Evolutionary conservation across 129 eudicot species (phyloP).

Genomic region (Heracleum sosnowskyi): DNA sequence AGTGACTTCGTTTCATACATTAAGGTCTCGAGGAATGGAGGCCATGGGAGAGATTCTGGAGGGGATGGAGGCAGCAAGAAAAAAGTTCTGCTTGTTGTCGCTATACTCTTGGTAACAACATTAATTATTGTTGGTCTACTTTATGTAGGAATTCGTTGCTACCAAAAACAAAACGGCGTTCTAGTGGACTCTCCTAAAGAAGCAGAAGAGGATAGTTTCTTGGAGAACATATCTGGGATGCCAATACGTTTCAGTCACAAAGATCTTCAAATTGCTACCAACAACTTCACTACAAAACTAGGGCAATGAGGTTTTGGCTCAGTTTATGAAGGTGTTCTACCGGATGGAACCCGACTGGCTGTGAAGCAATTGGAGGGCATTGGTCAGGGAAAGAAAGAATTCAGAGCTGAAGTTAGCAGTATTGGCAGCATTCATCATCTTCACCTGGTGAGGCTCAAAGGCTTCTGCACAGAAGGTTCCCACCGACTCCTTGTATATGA

Average conservation of each 20-base stretch:
- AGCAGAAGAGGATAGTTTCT: constrained; percentile 70
- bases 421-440: constrained; percentile 90
- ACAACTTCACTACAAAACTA: constrained; percentile 54
- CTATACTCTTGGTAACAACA: constrained; percentile 35
- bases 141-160: constrained; percentile 30
- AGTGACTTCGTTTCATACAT: constrained; percentile 36
- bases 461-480: constrained; percentile 75
- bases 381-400: constrained; percentile 93
- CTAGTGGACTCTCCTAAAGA: constrained; percentile 25
- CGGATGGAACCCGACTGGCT: constrained; percentile 60
- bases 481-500: constrained; percentile 87
- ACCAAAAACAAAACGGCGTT: constrained; percentile 26
- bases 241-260: constrained; percentile 77
- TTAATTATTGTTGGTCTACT: constrained; percentile 42
- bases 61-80: constrained; percentile 22
- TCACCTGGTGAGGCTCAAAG: constrained; percentile 81
- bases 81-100: constrained; percentile 27
- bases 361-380: constrained; percentile 80
- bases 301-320: constrained; percentile 97
- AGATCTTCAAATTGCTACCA: constrained; percentile 69
- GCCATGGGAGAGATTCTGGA: constrained; percentile 6
- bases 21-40: constrained; percentile 31
- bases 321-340: constrained; percentile 60
- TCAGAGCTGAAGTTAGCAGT: constrained; percentile 81
- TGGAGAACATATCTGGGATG: constrained; percentile 73